Base-by-base conservation (phyloP, 1,139 yeast genomes). In the Lodderomyces metapsilosis region DNA sequence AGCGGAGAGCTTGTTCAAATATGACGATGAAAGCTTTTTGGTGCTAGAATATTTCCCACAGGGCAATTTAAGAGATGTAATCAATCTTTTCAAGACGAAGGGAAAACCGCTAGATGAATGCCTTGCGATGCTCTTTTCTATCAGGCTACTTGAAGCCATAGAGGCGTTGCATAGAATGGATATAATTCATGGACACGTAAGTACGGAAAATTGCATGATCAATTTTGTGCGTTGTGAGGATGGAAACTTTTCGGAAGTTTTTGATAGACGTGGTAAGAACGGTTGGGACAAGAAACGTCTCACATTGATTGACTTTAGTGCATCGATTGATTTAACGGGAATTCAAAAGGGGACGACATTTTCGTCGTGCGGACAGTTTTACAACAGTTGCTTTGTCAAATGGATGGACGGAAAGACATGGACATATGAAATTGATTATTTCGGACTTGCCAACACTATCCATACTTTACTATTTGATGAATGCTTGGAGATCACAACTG, bases 191-290 rank as follows among this genome's bases (percentile, higher is more conserved):
- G 95, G 96, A 1, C 95, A 88, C 57, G 62, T 89, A 43, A 87
- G 85, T 54, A 85, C 96, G 0, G 96, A 88, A 48, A 89, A 89
- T 55, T 85, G 94, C 50, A 86, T 91, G 95, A 58, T 88, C 0
- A 62, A 85, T 33, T 71, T 87, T 34, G 66, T 66, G 27, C 38
- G 45, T 1, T 38, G 52, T 4, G 53, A 48, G 2, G 47, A 54
- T 5, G 47, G 43, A 5, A 49, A 49, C 2, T 57, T 61, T 47
- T 37, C 51, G 33, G 67, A 59, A 36, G 43, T 41, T 23, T 74
- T 67, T 50, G 52, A 54, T 36, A 49, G 62, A 10, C 54, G 59
- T 21, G 76, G 78, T 0, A 37, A 39, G 1, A 45, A 53, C 5
- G 76, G 76, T 2, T 83, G 89, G 88, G 47, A 57, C 16, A 53